phyloP scores from a whole-genome alignment of 805 yeast species.

The Wickerhamiella qilinensis region DNA sequence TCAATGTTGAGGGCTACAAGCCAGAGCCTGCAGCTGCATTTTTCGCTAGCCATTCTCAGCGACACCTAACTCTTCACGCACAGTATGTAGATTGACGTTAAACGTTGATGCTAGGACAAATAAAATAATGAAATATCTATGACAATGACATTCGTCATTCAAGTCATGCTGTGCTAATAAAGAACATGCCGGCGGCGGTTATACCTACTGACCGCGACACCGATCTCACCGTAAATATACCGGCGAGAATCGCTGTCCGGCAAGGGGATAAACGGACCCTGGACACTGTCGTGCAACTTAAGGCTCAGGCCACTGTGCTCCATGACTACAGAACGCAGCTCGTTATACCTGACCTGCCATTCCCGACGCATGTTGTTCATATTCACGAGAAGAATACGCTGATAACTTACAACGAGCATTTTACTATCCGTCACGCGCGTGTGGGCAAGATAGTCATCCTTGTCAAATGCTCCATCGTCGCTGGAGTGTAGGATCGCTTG shows the following conservation, averaged over 20 bases:
- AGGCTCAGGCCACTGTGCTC: slow-evolving; percentile 69
- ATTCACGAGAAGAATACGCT: slow-evolving; percentile 49
- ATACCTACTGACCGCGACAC: slow-evolving; percentile 64
- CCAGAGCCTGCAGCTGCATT: slow-evolving; percentile 9
- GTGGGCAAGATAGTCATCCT: slow-evolving; percentile 74
- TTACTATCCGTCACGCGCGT: slow-evolving; percentile 66
- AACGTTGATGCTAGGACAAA: background rate
- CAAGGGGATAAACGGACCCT: slow-evolving; percentile 68
- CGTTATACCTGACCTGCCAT: slow-evolving; percentile 57
- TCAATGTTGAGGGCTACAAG: slow-evolving; percentile 13
- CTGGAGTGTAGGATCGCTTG: slow-evolving; percentile 79
- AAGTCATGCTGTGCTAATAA: background rate
- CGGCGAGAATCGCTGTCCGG: slow-evolving; percentile 47
- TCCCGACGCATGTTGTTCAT: slow-evolving; percentile 41
- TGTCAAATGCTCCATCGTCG: slow-evolving; percentile 60
- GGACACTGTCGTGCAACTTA: slow-evolving; percentile 36
- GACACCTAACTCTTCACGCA: slow-evolving; percentile 1
- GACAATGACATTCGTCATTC: too few species aligned
- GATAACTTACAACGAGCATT: slow-evolving; percentile 60
- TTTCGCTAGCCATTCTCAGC: slow-evolving; percentile 3
- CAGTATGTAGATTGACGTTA: too few species aligned
- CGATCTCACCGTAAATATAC: slow-evolving; percentile 55
- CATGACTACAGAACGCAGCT: slow-evolving; percentile 52
- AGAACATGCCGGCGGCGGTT: slow-evolving; percentile 24
- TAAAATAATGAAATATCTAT: background rate